These are phyloP conservation scores for Solanum tacnaense DNA, from an alignment of 257 asterid species.

Conservation along the genomic window DNA sequence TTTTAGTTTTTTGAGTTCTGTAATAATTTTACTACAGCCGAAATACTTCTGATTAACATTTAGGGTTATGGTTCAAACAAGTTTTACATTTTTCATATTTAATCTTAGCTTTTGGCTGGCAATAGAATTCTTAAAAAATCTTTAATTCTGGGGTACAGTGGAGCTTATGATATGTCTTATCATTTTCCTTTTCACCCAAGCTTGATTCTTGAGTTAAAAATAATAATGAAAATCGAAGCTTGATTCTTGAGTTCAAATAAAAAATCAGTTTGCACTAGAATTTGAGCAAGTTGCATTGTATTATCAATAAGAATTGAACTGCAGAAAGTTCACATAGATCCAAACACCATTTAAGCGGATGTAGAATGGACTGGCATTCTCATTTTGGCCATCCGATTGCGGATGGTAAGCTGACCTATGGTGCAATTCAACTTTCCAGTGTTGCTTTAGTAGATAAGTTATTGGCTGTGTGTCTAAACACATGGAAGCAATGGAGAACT, in stretches of 20 bases:
- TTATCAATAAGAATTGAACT: background rate
- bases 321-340: background rate
- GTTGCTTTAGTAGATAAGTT: background rate
- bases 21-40: background rate
- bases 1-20: background rate
- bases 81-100: background rate
- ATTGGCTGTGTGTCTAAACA: background rate
- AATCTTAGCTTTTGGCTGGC: background rate
- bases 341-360: background rate
- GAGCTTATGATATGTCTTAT: background rate
- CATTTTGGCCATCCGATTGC: background rate
- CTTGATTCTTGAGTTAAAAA: background rate
- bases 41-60: background rate
- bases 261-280: background rate
- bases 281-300: background rate
- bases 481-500: background rate
- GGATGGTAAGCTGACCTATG: background rate
- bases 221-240: background rate
- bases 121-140: background rate
- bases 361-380: background rate
- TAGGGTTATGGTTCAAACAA: background rate
- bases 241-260: background rate
- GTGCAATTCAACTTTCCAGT: background rate
- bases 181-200: background rate
- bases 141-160: background rate